Evolutionary conservation across 345 rosid species (phyloP).

Genomic region (Psidium guajava): DNA sequence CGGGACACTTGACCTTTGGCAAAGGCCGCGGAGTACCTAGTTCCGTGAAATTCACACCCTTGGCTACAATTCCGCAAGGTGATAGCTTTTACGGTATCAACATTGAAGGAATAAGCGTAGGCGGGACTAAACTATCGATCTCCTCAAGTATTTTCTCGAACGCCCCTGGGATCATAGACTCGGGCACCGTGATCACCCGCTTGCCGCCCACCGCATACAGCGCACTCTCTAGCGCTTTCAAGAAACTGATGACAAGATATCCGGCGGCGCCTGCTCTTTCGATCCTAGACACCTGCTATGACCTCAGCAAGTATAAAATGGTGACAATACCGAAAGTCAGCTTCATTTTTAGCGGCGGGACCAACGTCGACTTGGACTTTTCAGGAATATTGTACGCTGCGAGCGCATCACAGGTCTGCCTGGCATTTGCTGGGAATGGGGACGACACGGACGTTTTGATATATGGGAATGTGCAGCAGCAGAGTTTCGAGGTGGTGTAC

Average conservation of each 20-base stretch:
- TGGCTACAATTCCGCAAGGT: constrained; percentile 21
- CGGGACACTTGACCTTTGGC: constrained; percentile 75
- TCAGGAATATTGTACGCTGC: constrained; percentile 36
- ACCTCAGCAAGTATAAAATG: constrained; percentile 24
- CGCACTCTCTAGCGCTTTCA: constrained; percentile 31
- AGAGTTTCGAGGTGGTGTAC: constrained; percentile 57
- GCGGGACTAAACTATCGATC: constrained; percentile 33
- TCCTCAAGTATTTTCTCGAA: constrained; percentile 32
- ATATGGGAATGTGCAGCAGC: constrained; percentile 70
- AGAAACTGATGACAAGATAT: constrained; percentile 40
- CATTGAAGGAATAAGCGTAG: constrained; percentile 46
- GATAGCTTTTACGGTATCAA: constrained; percentile 57
- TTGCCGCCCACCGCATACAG: constrained; percentile 58
- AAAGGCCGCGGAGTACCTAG: constrained; percentile 15
- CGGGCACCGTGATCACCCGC: constrained; percentile 83
- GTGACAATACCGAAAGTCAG: constrained; percentile 36
- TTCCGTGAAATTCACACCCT: constrained; percentile 46
- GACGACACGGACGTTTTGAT: constrained; percentile 37
- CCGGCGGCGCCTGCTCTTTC: constrained; percentile 41
- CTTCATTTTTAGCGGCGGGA: constrained; percentile 34
- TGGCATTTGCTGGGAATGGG: constrained; percentile 66
- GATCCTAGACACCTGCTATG: constrained; percentile 77
- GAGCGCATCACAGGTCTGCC: constrained; percentile 46
- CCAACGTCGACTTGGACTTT: constrained; percentile 27
- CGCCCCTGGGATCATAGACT: constrained; percentile 61